Base-by-base conservation (phyloP, 2,329 filamentous ascomycete species). In the Fusarium miscanthi region DNA sequence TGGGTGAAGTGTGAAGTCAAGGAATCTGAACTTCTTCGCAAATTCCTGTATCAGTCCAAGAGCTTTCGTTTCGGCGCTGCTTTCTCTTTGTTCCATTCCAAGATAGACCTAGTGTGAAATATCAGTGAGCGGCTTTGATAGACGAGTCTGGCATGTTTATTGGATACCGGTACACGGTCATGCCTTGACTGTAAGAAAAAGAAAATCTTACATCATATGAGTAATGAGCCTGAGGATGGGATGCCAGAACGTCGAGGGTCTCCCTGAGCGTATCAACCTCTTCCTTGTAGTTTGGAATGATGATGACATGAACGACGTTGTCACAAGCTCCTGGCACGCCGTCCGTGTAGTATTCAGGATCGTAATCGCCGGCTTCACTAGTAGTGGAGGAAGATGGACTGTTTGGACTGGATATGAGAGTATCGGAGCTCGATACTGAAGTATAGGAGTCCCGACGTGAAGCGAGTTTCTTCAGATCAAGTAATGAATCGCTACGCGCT, bases 231-330 rank as follows among this genome's bases (percentile, higher is more conserved):
- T 89, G 87, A 1, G 89, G 86, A 76, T 94, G 92, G 35, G 87
- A 91, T 9, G 90, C 90, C 66, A 93, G 81, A 27, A 93, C 91
- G 43, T 90, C 88, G 25, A 94, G 81, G 1, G 92, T 93, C 77
- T 92, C 90, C 70, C 88, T 86, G 51, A 93, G 83, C 0, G 89
- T 92, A 64, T 92, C 89, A 63, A 90, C 82, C 63, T 93, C 91
- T 79, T 94, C 92, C 80, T 92, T 92, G 82, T 93, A 94, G 77
- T 93, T 93, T 23, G 92, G 92, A 46, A 94, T 85, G 70, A 93
- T 84, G 69, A 94, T 92, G 19, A 88, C 90, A 78, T 93, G 90
- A 35, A 92, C 82, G 61, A 92, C 81, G 30, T 82, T 82, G 43
- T 74, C 74, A 12, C 85, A 82, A n/a, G 81, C 77, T 2, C 82